These are phyloP conservation scores for Lasiodiplodia hormozganensis DNA, from an alignment of 2,329 filamentous ascomycete genomes.

Conservation along the genomic window DNA sequence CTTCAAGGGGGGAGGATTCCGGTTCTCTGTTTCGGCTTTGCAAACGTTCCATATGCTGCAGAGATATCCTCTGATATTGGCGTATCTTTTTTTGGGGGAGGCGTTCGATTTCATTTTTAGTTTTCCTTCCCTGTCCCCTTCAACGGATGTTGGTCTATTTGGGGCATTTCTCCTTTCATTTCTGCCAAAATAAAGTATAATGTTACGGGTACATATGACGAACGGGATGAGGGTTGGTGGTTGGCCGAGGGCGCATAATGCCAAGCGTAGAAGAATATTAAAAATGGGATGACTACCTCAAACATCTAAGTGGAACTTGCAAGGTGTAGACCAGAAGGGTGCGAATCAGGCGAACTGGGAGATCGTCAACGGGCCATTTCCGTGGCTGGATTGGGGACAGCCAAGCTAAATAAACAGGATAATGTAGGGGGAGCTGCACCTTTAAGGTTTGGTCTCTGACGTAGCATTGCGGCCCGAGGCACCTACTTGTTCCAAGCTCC, in stretches of 20 bases:
- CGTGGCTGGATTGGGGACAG: not conserved
- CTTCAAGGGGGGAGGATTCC: not conserved
- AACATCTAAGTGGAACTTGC: not conserved
- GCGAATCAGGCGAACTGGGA: not conserved
- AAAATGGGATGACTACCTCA: not conserved
- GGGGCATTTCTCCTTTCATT: not conserved
- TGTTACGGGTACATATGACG: not conserved
- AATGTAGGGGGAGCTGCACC: not conserved
- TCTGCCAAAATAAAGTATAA: not conserved
- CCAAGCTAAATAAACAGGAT: not conserved
- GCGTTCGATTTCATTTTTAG: not conserved
- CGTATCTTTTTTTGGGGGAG: not conserved
- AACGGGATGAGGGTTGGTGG: not conserved
- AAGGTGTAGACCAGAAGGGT: not conserved
- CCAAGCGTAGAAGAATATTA: not conserved
- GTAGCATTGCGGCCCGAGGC: not conserved
- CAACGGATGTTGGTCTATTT: not conserved
- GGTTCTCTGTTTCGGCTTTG: not conserved
- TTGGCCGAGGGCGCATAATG: no score
- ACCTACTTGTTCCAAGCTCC: not conserved
- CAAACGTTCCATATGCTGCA: not conserved
- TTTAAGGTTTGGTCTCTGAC: not conserved
- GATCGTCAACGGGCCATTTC: not conserved
- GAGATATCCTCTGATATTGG: not conserved
- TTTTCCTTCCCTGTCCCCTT: not conserved